Percentiles rank a stretch among this genome's conserved stretches.
These are phyloP conservation scores for Gloeopeniophorella convolvens DNA, from an alignment of 768 basidiomycete genomes.

Conservation along the genomic window DNA sequence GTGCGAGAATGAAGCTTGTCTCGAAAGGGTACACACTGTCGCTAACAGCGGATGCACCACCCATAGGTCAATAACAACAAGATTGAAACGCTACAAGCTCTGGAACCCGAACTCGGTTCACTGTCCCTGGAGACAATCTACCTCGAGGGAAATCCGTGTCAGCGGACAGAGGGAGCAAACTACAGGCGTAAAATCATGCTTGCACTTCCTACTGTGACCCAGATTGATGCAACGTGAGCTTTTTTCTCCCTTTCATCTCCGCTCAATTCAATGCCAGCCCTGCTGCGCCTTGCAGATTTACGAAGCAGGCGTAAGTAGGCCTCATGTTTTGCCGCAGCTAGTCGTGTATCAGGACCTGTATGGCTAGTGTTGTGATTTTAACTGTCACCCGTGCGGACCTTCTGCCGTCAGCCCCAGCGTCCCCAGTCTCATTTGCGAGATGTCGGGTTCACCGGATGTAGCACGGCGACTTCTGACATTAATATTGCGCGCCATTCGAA, in stretches of 20 bases:
- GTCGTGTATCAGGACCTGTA: conserved; percentile 8
- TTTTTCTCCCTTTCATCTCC: conserved; percentile 22
- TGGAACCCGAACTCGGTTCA: conserved; percentile 61
- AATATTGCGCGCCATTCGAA: too few species aligned
- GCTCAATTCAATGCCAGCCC: not conserved
- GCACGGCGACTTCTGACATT: too few species aligned
- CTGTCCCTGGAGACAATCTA: conserved; percentile 80
- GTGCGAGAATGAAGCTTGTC: conserved; percentile 36
- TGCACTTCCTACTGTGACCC: conserved; percentile 79
- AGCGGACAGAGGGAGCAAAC: conserved; percentile 62
- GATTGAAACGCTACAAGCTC: conserved; percentile 59
- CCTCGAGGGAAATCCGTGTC: conserved; percentile 92
- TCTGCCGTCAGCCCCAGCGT: too few species aligned
- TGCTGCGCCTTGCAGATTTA: conserved; percentile 13
- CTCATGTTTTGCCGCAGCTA: conserved; percentile 4
- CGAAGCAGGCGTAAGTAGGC: conserved; percentile 11
- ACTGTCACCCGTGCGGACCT: too few species aligned
- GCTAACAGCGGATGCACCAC: not conserved
- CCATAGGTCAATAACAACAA: conserved; percentile 84
- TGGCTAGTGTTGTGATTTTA: conserved; percentile 5
- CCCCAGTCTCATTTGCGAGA: too few species aligned
- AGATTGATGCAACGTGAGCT: conserved; percentile 92
- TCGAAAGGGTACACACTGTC: not conserved
- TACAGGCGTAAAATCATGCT: conserved; percentile 90
- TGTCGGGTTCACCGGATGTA: too few species aligned